These are phyloP conservation scores for Raphidocelis subcapitata DNA, from an alignment of 139 green algal genomes.

Conservation along the genomic window DNA sequence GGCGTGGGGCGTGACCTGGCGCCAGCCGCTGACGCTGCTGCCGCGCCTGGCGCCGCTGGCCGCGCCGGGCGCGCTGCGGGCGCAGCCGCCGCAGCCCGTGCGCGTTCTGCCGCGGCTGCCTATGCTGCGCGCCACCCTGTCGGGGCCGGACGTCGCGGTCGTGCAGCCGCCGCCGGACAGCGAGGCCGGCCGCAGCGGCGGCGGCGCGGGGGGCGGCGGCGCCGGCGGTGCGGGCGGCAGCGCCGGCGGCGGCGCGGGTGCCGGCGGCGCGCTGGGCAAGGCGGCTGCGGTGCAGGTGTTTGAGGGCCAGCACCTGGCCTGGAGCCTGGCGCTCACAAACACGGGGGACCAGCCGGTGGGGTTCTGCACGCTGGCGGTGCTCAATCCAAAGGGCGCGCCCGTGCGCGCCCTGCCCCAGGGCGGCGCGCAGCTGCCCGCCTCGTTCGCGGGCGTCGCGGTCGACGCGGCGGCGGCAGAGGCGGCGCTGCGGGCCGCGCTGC, in stretches of 20 bases:
- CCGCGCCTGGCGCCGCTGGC: not conserved
- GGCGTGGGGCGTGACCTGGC: constrained; percentile 19
- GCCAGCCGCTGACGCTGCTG: constrained; percentile 6
- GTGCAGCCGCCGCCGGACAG: not conserved
- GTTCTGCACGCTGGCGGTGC: not conserved
- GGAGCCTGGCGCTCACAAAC: constrained; percentile 43
- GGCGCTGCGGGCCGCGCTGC: constrained; percentile 2
- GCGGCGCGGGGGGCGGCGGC: constrained; percentile 11
- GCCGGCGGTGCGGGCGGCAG: constrained; percentile 1
- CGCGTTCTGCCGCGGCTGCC: not conserved
- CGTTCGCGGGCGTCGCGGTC: constrained; percentile 11
- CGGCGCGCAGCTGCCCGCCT: not conserved
- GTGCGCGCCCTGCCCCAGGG: not conserved
- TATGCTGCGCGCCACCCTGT: constrained; percentile 1
- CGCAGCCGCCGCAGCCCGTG: constrained; percentile 35
- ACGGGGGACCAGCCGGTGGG: constrained; percentile 7
- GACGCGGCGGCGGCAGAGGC: not conserved
- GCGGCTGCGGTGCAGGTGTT: constrained; percentile 10
- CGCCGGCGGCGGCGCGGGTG: not conserved
- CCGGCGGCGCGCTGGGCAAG: constrained; percentile 13
- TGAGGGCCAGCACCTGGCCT: constrained; percentile 34
- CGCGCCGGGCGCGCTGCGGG: constrained; percentile 7
- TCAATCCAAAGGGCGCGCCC: constrained; percentile 8
- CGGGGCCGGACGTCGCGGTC: constrained; percentile 17
- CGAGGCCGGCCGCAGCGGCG: not conserved